Evolutionary conservation across 139 green algal species (phyloP), one percentile per base, ranked within the genome.

Genomic region (Chlorella vulgaris): DNA sequence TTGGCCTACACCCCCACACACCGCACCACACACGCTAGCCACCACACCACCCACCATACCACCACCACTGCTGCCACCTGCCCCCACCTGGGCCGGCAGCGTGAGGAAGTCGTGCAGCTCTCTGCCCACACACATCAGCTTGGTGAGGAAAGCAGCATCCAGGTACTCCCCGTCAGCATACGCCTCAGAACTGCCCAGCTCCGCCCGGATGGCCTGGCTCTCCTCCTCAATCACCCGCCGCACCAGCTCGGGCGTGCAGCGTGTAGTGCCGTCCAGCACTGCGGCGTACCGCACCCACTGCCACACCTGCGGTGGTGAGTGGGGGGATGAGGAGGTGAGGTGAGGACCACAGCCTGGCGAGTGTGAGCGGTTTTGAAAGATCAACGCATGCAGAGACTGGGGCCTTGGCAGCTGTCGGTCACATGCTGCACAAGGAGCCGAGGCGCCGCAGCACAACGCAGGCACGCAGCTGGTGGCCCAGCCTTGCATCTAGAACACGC

Each of bases 231-330:
- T 81, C 38, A 96, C 69, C 43, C 29, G 38, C 65, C 36, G 70
- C 53, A 81, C 68, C 60, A 61, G 35, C 38, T 76, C 47, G 69
- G 79, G 67, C 3, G 87, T 94, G 29, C 55, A 65, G 18, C 5
- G 18, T 5, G 15, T 43, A 10, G 91, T 91, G 38, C 91, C 83
- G 35, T 89, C 78, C 61, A 96, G 93, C 26, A 60, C 74, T 13
- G 90, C 92, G 19, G 84, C 84, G 81, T 95, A 91, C n/a, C 83
- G 87, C 81, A 96, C 85, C 93, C 93, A 97, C 89, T 97, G 93
- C 92, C 94, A 98, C 71, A 94, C 81, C 86, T 94, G 89, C 39
- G 33, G n/a, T 4, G 28, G 38, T n/a, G 36, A 31, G 4, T 7
- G 47, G 18, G 42, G n/a, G 7, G n/a, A 29, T 5, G 8, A 5